A percentile compares a stretch with the other conserved stretches of the same genome.
phyloP scores from a whole-genome alignment of 306 rosid species.

The Ceratonia siliqua region DNA sequence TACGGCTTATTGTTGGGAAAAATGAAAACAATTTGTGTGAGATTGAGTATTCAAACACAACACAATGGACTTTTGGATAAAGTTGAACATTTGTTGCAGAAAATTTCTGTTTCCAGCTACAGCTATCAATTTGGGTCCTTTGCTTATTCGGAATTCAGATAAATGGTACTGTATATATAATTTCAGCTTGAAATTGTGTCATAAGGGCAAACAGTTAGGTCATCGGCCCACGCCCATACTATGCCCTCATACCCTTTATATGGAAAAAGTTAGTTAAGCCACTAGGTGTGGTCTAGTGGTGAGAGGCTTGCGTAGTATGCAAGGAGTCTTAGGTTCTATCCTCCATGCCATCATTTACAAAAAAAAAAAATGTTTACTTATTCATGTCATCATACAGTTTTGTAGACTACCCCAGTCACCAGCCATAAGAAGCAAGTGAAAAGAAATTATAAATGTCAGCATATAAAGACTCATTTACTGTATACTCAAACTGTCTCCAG shows the following conservation, averaged over 20 bases:
- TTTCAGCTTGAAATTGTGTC: neutral
- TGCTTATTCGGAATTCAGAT: neutral
- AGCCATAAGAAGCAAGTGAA: neutral
- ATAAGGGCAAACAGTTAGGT: neutral
- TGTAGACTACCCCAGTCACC: neutral
- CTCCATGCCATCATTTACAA: too few species aligned
- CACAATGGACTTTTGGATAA: neutral
- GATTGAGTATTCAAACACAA: neutral
- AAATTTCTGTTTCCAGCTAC: neutral
- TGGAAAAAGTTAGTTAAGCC: too few species aligned
- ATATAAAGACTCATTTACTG: neutral
- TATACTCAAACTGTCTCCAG: neutral
- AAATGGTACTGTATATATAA: neutral
- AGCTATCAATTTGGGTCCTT: too few species aligned
- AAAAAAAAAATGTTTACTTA: too few species aligned
- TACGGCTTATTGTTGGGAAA: neutral
- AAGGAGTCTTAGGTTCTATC: too few species aligned
- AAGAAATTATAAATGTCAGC: neutral
- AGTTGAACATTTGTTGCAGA: neutral
- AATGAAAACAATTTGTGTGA: neutral
- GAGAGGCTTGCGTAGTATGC: too few species aligned
- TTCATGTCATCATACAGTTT: too few species aligned
- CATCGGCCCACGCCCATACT: neutral
- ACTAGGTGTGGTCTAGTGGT: too few species aligned
- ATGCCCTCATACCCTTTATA: too few species aligned